phyloP scores from a whole-genome alignment of 495 filamentous ascomycete genomes.

The Barbatosphaeria neglecta region DNA sequence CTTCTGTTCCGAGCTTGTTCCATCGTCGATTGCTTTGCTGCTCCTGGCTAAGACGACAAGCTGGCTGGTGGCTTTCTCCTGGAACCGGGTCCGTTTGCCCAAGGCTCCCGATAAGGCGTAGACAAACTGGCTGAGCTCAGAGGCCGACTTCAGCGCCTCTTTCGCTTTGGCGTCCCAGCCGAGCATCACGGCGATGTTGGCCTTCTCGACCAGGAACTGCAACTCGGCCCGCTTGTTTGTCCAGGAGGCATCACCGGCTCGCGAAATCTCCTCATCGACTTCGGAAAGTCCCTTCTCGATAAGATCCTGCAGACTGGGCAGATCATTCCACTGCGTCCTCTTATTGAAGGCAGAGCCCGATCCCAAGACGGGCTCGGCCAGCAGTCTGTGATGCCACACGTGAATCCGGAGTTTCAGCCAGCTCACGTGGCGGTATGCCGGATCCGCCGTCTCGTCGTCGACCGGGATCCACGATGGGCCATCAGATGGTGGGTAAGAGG shows the following conservation, averaged over 20 bases:
- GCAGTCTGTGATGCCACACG: constrained; percentile 78
- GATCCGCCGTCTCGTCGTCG: neutral
- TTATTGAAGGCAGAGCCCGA: constrained; percentile 33
- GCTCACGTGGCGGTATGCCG: constrained; percentile 14
- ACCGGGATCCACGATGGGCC: constrained; percentile 1
- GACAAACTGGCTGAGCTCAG: constrained; percentile 51
- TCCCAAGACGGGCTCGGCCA: constrained; percentile 59
- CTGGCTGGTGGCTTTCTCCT: constrained; percentile 80
- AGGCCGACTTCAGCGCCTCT: constrained; percentile 56
- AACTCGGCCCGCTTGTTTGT: constrained; percentile 36
- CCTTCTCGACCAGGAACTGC: constrained; percentile 66
- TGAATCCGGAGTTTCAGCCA: constrained; percentile 58
- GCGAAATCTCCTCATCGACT: constrained; percentile 32
- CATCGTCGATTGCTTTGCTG: no score
- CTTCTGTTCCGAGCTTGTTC: no score
- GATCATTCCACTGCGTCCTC: constrained; percentile 34
- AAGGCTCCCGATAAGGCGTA: constrained; percentile 78
- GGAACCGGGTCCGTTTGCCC: constrained; percentile 87
- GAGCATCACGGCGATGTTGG: constrained; percentile 73
- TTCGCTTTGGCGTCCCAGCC: constrained; percentile 68
- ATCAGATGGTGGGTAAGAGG: constrained; percentile 13
- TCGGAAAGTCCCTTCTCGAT: constrained; percentile 36
- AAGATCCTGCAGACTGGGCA: constrained; percentile 32
- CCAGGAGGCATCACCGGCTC: constrained; percentile 4
- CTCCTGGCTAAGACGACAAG: constrained; percentile 86